Conservation (phyloP, 169 alveolate species). For the Eimeria necatrix region DNA sequence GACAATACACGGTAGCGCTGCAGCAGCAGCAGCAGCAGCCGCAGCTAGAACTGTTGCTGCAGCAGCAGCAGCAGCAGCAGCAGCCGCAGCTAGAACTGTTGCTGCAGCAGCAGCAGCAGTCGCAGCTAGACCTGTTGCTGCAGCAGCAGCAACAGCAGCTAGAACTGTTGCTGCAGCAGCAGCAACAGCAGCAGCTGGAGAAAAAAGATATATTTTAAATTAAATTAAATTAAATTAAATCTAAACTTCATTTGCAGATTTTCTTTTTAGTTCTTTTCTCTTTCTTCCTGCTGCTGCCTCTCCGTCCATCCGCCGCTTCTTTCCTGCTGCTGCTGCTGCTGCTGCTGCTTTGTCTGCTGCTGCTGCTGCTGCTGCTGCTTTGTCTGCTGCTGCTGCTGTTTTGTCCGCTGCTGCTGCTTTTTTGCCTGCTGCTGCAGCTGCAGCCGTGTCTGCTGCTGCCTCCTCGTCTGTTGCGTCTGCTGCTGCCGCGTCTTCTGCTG, state of each 20-base stretch:
- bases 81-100: not conserved
- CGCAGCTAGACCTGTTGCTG: not conserved
- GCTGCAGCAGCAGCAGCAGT: conserved; percentile 35
- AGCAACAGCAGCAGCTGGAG: conserved; percentile 45
- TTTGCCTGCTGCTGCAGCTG: too few species aligned
- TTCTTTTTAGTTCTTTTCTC: not conserved
- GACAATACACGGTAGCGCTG: not conserved
- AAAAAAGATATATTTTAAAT: not conserved
- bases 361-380: too few species aligned
- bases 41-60: too few species aligned
- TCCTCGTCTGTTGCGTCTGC: too few species aligned
- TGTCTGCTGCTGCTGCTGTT: too few species aligned
- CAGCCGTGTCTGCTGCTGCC: not conserved
- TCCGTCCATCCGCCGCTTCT: not conserved
- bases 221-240: not conserved
- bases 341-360: too few species aligned
- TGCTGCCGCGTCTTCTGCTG: too few species aligned
- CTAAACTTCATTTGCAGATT: not conserved
- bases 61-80: not conserved
- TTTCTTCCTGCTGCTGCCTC: not conserved
- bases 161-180: conserved; percentile 9
- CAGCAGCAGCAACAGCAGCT: conserved; percentile 38
- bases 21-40: not conserved
- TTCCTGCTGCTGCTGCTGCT: not conserved
- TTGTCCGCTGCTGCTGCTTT: too few species aligned